phyloP scores from a whole-genome alignment of 169 alveolate genomes.

The Condylostoma magnum region DNA sequence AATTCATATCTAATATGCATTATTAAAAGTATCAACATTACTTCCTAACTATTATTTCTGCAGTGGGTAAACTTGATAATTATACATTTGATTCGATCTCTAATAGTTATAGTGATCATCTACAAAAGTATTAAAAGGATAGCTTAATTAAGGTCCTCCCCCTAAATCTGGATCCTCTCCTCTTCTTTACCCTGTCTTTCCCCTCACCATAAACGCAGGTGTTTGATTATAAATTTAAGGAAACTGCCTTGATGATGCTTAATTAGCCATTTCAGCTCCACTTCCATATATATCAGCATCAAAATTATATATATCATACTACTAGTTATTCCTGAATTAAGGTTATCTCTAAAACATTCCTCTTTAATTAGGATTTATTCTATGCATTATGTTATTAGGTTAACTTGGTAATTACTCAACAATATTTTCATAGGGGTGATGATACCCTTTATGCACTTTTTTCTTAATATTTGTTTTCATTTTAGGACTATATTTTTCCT shows the following conservation, averaged over 20 bases:
- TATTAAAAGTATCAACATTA: too few relatives aligned
- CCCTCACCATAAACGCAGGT: background rate
- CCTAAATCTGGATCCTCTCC: conserved; percentile 32
- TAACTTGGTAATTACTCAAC: background rate
- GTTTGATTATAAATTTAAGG: background rate
- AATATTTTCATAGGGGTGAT: background rate
- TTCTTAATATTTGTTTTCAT: background rate
- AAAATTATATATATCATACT: too few relatives aligned
- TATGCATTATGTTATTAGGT: background rate
- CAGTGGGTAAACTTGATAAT: background rate
- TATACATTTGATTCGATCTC: background rate
- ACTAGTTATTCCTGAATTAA: background rate
- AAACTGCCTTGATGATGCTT: conserved; percentile 16
- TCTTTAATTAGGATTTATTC: background rate
- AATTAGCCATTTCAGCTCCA: background rate
- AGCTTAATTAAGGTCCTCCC: conserved; percentile 23
- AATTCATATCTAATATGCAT: too few relatives aligned
- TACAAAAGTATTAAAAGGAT: background rate
- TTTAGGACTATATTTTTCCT: background rate
- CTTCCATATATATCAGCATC: too few relatives aligned
- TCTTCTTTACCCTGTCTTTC: background rate
- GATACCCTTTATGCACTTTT: conserved; percentile 6
- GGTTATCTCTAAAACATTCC: background rate
- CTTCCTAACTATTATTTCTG: too few relatives aligned
- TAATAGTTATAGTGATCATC: background rate